A percentile compares a stretch with the other conserved stretches of the same genome.
Conservation (phyloP, 2,329 filamentous ascomycete genomes). For the Colletotrichum tamarilloi region DNA sequence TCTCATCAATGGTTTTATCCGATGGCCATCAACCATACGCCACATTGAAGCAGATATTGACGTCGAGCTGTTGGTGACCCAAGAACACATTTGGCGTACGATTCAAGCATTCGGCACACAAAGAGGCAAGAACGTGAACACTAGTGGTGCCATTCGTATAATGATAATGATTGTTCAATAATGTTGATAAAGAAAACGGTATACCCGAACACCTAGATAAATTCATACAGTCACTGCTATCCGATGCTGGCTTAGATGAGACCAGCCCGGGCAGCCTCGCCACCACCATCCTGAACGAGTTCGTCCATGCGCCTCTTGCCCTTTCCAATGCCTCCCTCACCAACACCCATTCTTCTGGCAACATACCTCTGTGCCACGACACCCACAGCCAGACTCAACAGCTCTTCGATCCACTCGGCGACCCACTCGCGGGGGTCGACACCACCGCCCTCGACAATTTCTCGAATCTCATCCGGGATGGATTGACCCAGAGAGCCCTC, state of each 20-base stretch:
- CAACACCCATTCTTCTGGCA: constrained; percentile 93
- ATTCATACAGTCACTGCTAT: constrained; percentile 1
- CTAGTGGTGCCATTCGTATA: background rate
- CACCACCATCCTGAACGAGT: constrained; percentile 57
- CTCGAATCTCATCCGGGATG: constrained; percentile 85
- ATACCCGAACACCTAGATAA: constrained; percentile 32
- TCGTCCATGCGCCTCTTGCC: constrained; percentile 71
- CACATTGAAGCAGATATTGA: too few species aligned
- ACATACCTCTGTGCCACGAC: constrained; percentile 96
- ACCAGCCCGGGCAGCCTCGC: constrained; percentile 35
- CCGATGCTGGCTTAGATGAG: constrained; percentile 21
- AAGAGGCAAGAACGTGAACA: too few species aligned
- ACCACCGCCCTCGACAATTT: constrained; percentile 79
- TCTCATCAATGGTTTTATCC: too few species aligned
- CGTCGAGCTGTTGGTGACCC: too few species aligned
- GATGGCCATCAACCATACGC: too few species aligned
- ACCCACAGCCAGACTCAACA: constrained; percentile 80
- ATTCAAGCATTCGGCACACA: too few species aligned
- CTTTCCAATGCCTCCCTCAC: constrained; percentile 76
- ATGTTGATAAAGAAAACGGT: constrained; percentile 21
- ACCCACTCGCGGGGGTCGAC: constrained; percentile 98
- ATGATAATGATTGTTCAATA: background rate
- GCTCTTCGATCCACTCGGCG: constrained; percentile 95
- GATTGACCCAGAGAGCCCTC: constrained; percentile 44
- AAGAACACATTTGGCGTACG: too few species aligned